Evolutionary conservation across 2,329 filamentous ascomycete genomes (phyloP), one percentile per base, ranked within the genome.

Genomic region (Fusarium begoniae): DNA sequence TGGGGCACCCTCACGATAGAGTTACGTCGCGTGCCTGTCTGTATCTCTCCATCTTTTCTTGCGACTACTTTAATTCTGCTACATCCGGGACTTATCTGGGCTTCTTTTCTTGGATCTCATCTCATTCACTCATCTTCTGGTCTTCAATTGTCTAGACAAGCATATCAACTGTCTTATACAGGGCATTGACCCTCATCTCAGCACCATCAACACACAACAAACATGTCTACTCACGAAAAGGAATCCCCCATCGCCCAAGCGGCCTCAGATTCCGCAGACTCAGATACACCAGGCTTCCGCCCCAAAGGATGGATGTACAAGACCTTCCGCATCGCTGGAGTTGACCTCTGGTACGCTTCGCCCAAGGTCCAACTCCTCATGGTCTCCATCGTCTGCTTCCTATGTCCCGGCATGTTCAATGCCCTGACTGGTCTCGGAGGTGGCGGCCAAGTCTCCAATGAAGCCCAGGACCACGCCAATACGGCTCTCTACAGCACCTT

Each of bases 401-500:
- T 93, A 70, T 93, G 91, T 79, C 91, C 91, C 9, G 91, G 91
- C 76, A 92, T 93, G 90, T 93, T 89, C 85, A 93, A 93, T 78
- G 90, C 91, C 26, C 83, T 93, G 66, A 85, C 84, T 69, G 91
- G 91, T 69, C 84, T 93, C 41, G 91, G 91, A 66, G 91, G 90
- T 66, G 91, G 85, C 80, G 91, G 80, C 26, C 80, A 81, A 69
- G 80, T 90, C 70, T 84, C 90, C 78, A 72, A 83, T 14, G 87
- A 84, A 30, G 90, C 84, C 56, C 78, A 80, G 62, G 92, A 92
- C 80, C 88, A 92, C 76, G 90, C 92, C 77, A 92, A 90, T 80
- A 91, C 90, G 9, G 92, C 92, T 28, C 83, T 95, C 57, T 94
- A 94, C 84, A 90, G 90, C 71, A 92, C 91, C 41, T 94, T 94